phyloP scores from a whole-genome alignment of 345 rosid species.

The Gossypium bickii region DNA sequence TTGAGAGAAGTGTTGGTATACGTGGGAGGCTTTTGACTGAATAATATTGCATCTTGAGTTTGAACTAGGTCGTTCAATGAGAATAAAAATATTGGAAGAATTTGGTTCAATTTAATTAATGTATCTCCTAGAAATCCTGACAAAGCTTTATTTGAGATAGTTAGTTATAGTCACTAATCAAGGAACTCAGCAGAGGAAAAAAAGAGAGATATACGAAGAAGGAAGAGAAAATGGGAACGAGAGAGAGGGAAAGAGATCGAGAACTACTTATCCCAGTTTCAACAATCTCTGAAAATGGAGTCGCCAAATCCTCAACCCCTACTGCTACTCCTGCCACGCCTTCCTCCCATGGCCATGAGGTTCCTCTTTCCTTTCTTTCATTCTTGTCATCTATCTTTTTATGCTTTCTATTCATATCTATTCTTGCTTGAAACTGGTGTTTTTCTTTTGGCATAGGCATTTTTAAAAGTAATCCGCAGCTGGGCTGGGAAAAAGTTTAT shows the following conservation, averaged over 20 bases:
- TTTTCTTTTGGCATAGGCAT: constrained; percentile 31
- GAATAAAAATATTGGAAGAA: too few species aligned
- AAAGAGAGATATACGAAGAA: neutral
- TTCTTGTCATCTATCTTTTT: neutral
- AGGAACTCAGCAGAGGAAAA: too few species aligned
- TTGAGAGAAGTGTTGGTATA: too few species aligned
- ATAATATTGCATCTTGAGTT: too few species aligned
- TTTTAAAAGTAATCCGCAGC: constrained; percentile 55
- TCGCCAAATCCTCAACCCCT: constrained; percentile 25
- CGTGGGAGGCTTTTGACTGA: too few species aligned
- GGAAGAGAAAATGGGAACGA: constrained; percentile 25
- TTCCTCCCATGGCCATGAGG: constrained; percentile 51
- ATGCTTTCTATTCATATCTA: neutral
- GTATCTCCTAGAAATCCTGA: neutral
- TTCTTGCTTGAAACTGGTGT: neutral
- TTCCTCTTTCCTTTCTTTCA: neutral
- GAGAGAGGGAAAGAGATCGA: too few species aligned
- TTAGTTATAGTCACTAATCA: neutral
- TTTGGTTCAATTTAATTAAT: neutral
- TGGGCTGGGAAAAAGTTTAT: constrained; percentile 71
- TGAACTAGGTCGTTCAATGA: too few species aligned
- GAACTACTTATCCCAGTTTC: constrained; percentile 45
- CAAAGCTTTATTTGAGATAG: neutral
- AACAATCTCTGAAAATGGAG: constrained; percentile 24
- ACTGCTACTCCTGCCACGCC: constrained; percentile 10